Evolutionary conservation across 805 yeast species (phyloP), one percentile per base, ranked within the genome.

Genomic region (Ascoidea tarda): DNA sequence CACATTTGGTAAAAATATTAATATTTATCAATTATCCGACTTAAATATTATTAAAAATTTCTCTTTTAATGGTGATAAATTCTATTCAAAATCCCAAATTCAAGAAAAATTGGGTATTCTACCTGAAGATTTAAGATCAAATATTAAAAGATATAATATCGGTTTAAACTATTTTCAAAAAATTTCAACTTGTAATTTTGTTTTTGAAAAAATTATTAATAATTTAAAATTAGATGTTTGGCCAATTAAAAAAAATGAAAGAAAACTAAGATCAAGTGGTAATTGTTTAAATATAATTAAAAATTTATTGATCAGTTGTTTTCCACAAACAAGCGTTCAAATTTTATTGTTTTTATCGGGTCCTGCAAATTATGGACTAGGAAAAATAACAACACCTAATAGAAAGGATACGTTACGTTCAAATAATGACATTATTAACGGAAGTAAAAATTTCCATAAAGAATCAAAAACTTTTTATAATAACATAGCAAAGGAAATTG

Each of bases 341-440:
- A 61, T 80, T 5, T 62, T 79, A 60, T 63, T 75, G 31, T 81
- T 81, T 59, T 61, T 76, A 5, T 84, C 81, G 33, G 87, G 87
- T 1, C 80, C 84, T 5, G 77, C 84, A 58, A 82, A 87, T 0
- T 66, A 67, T 55, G 87, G 87, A 1, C 32, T 46, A 32, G 84
- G 84, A 1, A 60, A 67, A 46, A 76, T 82, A 42, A 86, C 81
- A 8, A 74, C 75, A 6, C 66, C 72, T n/a, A 65, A 69, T 32
- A 67, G 81, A 53, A 81, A 77, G 58, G 83, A 79, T 53, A 82
- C 87, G 5, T 68, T 82, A 48, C 73, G 88, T 67, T 80, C 86
- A 0, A 87, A 82, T 61, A 77, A 78, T 60, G 84, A 80, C 61
- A 74, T 82, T 46, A 54, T 52, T 32, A 55, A 55, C 5, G 65